Conservation (phyloP, 2,329 filamentous ascomycete species). For the Fonsecaea monophora region DNA sequence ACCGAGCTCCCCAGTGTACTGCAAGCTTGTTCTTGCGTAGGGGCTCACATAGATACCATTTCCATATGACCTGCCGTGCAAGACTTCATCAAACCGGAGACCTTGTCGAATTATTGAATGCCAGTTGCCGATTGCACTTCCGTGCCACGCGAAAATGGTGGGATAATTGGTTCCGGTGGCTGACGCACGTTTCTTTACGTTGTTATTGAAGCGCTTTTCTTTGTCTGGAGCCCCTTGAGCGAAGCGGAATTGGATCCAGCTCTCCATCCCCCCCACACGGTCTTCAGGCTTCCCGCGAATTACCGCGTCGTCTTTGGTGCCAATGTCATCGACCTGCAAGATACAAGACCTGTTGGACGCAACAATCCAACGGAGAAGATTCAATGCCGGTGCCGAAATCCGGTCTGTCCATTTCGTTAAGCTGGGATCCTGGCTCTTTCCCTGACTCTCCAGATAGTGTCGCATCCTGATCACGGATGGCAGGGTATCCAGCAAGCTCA, state of each 20-base stretch:
- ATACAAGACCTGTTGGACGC: constrained; percentile 90
- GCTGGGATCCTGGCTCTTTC: constrained; percentile 46
- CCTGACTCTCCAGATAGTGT: constrained; percentile 51
- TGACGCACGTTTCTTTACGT: constrained; percentile 58
- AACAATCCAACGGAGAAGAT: constrained; percentile 83
- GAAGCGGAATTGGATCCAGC: constrained; percentile 83
- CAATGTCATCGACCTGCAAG: constrained; percentile 68
- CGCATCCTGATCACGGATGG: constrained; percentile 52
- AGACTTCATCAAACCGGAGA: constrained; percentile 70
- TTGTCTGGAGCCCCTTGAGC: constrained; percentile 88
- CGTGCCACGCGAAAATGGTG: constrained; percentile 87
- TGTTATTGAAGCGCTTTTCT: constrained; percentile 74
- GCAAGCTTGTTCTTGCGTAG: constrained; percentile 62
- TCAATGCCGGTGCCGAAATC: constrained; percentile 70
- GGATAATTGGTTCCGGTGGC: constrained; percentile 58
- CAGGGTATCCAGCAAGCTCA: constrained; percentile 49
- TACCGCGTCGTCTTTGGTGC: constrained; percentile 31
- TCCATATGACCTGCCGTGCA: constrained; percentile 74
- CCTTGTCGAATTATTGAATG: constrained; percentile 87
- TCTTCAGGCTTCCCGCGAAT: constrained; percentile 45
- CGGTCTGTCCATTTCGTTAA: constrained; percentile 63
- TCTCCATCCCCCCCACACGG: constrained; percentile 67
- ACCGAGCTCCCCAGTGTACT: constrained; percentile 53
- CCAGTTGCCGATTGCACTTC: constrained; percentile 79
- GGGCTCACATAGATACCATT: constrained; percentile 82